Conservation (phyloP, 768 basidiomycete species). For the Collybia mongolica region DNA sequence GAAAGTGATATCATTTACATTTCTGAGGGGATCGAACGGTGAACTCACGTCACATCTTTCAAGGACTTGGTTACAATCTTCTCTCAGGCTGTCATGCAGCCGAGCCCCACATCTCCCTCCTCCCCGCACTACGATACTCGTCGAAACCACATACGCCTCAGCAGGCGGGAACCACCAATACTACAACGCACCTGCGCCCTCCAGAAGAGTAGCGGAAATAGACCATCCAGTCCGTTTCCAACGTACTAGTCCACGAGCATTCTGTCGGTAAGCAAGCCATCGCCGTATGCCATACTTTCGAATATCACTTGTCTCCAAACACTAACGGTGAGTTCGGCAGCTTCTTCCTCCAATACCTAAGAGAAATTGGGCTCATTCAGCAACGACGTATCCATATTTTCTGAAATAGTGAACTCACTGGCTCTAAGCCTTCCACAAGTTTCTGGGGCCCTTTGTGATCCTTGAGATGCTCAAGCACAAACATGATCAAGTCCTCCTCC, state of each 20-base stretch:
- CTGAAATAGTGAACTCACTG: slow-evolving; percentile 55
- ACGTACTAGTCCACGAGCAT: slow-evolving; percentile 69
- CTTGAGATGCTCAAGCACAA: slow-evolving; percentile 88
- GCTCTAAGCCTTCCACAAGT: slow-evolving; percentile 86
- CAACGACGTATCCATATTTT: background rate
- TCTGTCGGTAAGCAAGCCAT: slow-evolving; percentile 84
- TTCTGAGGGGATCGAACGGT: slow-evolving; percentile 45
- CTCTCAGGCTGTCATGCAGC: slow-evolving; percentile 15
- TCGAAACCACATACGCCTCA: slow-evolving; percentile 39
- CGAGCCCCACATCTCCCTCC: slow-evolving; percentile 17
- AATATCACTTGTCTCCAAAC: slow-evolving; percentile 94
- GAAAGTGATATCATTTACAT: slow-evolving; percentile 46
- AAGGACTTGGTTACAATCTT: slow-evolving; percentile 11
- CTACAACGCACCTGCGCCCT: slow-evolving; percentile 66
- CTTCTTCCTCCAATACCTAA: slow-evolving; percentile 93
- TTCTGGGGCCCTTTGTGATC: slow-evolving; percentile 86
- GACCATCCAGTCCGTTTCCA: slow-evolving; percentile 18
- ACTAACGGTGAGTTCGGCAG: slow-evolving; percentile 68
- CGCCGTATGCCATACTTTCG: slow-evolving; percentile 91
- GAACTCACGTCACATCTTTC: slow-evolving; percentile 51
- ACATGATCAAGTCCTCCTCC: slow-evolving; percentile 93
- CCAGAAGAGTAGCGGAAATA: slow-evolving; percentile 26
- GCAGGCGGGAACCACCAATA: slow-evolving; percentile 40
- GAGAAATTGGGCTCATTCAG: slow-evolving; percentile 1
- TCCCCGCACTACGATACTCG: slow-evolving; percentile 26